Evolutionary conservation across 1,284 basidiomycete species (phyloP).

Genomic region (Takashimella tepidaria): DNA sequence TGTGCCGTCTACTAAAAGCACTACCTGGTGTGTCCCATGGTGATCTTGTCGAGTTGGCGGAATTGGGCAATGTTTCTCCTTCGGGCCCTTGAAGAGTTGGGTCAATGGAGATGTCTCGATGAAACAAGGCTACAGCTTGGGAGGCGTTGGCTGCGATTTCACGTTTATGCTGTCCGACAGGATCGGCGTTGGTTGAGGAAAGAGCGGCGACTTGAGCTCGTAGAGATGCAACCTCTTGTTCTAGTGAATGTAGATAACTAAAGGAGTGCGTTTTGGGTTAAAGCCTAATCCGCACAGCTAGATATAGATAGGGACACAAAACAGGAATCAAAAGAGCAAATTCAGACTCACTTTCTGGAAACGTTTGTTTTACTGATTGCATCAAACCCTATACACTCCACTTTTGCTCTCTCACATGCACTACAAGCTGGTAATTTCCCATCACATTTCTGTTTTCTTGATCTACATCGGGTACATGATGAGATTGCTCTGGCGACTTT

Average conservation of each 20-base stretch:
- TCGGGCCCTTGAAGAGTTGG: constrained; percentile 18
- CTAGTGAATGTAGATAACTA: constrained; percentile 48
- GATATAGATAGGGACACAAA: no score
- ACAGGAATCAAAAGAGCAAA: not conserved
- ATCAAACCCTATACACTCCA: constrained; percentile 51
- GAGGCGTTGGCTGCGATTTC: constrained; percentile 23
- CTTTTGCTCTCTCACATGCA: constrained; percentile 45
- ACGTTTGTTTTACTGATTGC: constrained; percentile 50
- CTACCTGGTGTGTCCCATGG: constrained; percentile 13
- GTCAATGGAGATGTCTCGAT: constrained; percentile 14
- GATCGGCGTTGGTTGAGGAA: constrained; percentile 16
- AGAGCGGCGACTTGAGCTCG: constrained; percentile 43
- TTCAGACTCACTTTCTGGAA: constrained; percentile 45
- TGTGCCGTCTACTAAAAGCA: constrained; percentile 12
- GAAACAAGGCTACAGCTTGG: constrained; percentile 22
- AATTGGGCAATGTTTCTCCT: constrained; percentile 14
- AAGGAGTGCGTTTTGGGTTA: not conserved
- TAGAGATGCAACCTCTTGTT: constrained; percentile 46
- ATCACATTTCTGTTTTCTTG: constrained; percentile 48
- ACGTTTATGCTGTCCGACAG: constrained; percentile 22
- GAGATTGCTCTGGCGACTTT: constrained; percentile 49
- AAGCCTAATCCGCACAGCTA: no score
- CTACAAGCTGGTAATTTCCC: constrained; percentile 48
- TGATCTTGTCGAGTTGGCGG: constrained; percentile 5
- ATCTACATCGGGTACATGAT: constrained; percentile 47